Percentiles rank a stretch among this genome's conserved stretches.
phyloP scores from a whole-genome alignment of 2,329 filamentous ascomycete genomes.

The Canariomyces notabilis region DNA sequence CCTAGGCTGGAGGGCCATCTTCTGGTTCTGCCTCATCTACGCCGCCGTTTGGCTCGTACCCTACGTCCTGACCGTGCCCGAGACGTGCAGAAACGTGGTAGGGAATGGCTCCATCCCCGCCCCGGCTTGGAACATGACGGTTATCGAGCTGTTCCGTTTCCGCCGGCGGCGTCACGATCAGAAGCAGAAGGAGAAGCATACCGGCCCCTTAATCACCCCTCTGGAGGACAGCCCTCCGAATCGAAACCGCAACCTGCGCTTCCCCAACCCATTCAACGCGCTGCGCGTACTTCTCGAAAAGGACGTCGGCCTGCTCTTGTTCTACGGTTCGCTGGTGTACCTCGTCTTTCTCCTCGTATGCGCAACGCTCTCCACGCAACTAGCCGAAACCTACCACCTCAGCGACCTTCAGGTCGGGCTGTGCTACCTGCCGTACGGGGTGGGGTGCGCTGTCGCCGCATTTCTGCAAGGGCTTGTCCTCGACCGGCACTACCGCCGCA shows the following conservation, averaged over 20 bases:
- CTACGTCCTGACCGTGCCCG: conserved; percentile 52
- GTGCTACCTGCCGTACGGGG: conserved; percentile 51
- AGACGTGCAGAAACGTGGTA: conserved; percentile 55
- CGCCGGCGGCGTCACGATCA: conserved; percentile 28
- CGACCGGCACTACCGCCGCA: conserved; percentile 66
- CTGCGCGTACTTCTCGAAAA: conserved; percentile 51
- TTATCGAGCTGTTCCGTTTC: conserved; percentile 44
- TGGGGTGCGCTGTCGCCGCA: conserved; percentile 45
- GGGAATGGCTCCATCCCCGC: conserved; percentile 58
- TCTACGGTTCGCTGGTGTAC: conserved; percentile 51
- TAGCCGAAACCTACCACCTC: conserved; percentile 47
- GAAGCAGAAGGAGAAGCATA: too few species aligned
- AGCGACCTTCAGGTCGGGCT: conserved; percentile 48
- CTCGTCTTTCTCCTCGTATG: conserved; percentile 51
- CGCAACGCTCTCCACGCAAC: conserved; percentile 48
- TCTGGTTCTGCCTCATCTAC: conserved; percentile 63
- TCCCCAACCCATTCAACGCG: conserved; percentile 54
- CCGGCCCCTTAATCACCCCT: too few species aligned
- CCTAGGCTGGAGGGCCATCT: conserved; percentile 63
- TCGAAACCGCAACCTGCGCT: conserved; percentile 40
- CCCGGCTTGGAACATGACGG: conserved; percentile 52
- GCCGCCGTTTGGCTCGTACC: conserved; percentile 47
- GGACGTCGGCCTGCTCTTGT: conserved; percentile 50
- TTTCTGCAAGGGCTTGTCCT: conserved; percentile 53
- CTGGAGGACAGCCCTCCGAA: too few species aligned